Evolutionary conservation across 139 green algal species (phyloP), one percentile per base, ranked within the genome.

Genomic region (Pedinophyceae sp.): DNA sequence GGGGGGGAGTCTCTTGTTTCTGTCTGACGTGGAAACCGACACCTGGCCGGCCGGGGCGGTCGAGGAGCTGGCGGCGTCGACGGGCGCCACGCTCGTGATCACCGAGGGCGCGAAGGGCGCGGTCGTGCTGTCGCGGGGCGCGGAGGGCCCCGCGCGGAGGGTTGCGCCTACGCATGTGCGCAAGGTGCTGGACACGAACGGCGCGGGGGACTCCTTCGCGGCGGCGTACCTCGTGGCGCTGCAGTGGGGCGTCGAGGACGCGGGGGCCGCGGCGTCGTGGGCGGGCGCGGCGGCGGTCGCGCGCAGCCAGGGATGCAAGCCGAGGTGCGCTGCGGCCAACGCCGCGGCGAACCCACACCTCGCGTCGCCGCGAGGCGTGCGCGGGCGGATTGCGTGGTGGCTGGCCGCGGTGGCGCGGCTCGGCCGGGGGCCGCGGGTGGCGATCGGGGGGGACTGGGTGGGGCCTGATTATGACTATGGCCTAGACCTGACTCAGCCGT

Each of bases 1-100:
- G 43, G 84, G 51, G 69, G 48, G 27, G 77, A 77, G 18, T 73
- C 70, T n/a, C 3, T 45, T 90, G 7, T 90, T 87, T 54, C 62
- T 91, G 45, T 88, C 79, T 1, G 82, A 91, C 54, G 82, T 91
- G 28, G 82, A 91, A 61, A 84, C 80, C 0, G 76, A 86, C 26
- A 52, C 58, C 1, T 91, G 80, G 80, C 51, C 51, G 0, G 48
- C 61, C 18, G 64, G 59, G 20, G 66, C 55, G 0, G 50, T 72
- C 17, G 61, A 66, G 6, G 55, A 64, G 40, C 55, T 87, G 45
- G 55, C 59, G 0, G 18, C 22, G n/a, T 58, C 76, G 25, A 54
- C 65, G 18, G 40, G n/a, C n/a, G n/a, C n/a, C n/a, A n/a, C n/a
- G n/a, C n/a, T n/a, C n/a, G n/a, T n/a, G n/a, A n/a, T n/a, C n/a